phyloP scores from a whole-genome alignment of 1,139 yeast species.

The Dujonia santamariae region DNA sequence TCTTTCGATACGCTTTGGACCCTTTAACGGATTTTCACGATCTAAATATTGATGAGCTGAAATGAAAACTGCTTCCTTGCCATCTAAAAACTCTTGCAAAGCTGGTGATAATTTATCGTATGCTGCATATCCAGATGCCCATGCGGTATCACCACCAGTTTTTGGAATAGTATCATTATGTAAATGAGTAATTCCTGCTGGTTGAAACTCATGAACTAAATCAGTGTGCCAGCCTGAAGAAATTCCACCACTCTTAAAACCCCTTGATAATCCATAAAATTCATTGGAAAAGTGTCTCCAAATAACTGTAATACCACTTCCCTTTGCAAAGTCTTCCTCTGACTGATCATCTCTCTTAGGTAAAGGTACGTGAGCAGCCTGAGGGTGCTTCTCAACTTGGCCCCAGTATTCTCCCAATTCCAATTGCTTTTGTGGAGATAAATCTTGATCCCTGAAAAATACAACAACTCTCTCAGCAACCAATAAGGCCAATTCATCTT shows the following conservation, averaged over 20 bases:
- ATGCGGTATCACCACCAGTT: constrained; percentile 49
- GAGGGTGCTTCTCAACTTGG: constrained; percentile 28
- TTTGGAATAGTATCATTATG: constrained; percentile 44
- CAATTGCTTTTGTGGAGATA: constrained; percentile 31
- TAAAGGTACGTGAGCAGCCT: constrained; percentile 25
- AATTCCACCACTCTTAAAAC: constrained; percentile 6
- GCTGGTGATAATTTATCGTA: constrained; percentile 51
- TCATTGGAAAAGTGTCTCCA: constrained; percentile 32
- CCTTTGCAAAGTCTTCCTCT: constrained; percentile 9
- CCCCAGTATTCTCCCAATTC: constrained; percentile 29
- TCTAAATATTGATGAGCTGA: constrained; percentile 44
- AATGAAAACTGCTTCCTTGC: constrained; percentile 43
- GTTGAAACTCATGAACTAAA: constrained; percentile 44
- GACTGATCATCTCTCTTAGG: constrained; percentile 15
- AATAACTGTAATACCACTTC: constrained; percentile 37
- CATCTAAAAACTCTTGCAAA: constrained; percentile 46
- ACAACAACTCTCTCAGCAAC: constrained; percentile 44
- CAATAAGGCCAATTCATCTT: constrained; percentile 47
- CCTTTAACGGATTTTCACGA: constrained; percentile 39
- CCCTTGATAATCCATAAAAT: constrained; percentile 19
- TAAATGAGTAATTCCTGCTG: constrained; percentile 48
- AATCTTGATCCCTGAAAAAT: constrained; percentile 41
- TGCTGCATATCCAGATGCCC: constrained; percentile 51
- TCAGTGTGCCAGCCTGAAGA: constrained; percentile 42
- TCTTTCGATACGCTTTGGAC: constrained; percentile 39